These are phyloP conservation scores for Trebouxiophyceae sp. DNA, from an alignment of 163 green algal species.

Conservation along the genomic window DNA sequence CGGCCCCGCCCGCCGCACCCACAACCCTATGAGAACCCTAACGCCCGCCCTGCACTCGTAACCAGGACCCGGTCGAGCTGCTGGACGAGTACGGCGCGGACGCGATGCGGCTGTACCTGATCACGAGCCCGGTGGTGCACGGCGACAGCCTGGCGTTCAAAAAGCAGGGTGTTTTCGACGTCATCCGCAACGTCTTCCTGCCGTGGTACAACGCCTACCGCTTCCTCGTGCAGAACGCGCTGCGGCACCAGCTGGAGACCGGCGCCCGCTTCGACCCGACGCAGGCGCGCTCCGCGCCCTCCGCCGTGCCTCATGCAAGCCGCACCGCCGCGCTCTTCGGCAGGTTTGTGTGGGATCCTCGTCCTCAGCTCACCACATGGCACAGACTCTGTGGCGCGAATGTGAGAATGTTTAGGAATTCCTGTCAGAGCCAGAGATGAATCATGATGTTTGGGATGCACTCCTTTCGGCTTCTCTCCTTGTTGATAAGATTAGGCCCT, in stretches of 20 bases:
- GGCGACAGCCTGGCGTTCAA: constrained; percentile 85
- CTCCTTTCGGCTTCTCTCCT: no score
- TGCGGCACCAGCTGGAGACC: constrained; percentile 57
- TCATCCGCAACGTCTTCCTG: constrained; percentile 97
- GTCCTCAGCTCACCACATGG: no score
- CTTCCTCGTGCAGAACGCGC: constrained; percentile 79
- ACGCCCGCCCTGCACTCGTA: no score
- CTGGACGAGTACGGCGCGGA: constrained; percentile 91
- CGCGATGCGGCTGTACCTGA: constrained; percentile 96
- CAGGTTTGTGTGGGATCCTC: no score
- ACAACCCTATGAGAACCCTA: no score
- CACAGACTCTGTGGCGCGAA: not conserved
- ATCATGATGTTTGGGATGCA: no score
- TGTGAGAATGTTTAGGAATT: no score
- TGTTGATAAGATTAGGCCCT: no score
- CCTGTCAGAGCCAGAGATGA: no score
- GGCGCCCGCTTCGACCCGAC: constrained; percentile 40
- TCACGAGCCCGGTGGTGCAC: constrained; percentile 87
- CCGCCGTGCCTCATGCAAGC: not conserved
- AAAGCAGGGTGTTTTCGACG: constrained; percentile 75
- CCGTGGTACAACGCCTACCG: constrained; percentile 99
- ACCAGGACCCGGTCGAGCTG: constrained; percentile 82
- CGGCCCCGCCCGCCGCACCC: no score
- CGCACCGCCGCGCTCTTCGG: no score
- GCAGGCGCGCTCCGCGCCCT: constrained; percentile 8